Evolutionary conservation across 2,329 filamentous ascomycete species (phyloP).

Genomic region (Helotiales sp.): DNA sequence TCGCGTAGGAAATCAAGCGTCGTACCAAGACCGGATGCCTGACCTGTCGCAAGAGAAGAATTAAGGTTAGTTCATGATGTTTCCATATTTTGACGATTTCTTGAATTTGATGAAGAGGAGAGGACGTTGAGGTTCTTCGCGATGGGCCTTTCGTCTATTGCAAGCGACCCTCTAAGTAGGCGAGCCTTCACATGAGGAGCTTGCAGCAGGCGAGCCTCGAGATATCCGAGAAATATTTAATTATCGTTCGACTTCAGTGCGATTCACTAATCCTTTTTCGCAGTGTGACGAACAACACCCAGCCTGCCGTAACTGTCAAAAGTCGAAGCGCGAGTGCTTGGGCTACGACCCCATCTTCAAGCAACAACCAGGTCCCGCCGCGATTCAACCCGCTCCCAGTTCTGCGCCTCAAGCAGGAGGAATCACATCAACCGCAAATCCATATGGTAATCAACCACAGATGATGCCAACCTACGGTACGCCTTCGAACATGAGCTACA

Average conservation of each 20-base stretch:
- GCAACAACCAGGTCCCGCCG: conserved; percentile 63
- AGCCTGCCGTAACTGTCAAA: conserved; percentile 85
- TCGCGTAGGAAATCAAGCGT: conserved; percentile 66
- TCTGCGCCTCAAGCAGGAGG: conserved; percentile 30
- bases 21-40: conserved; percentile 74
- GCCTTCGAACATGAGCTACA: conserved; percentile 30
- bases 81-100: conserved; percentile 21
- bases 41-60: conserved; percentile 65
- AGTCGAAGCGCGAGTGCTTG: conserved; percentile 83
- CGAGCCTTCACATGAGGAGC: conserved; percentile 37
- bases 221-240: neutral
- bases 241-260: neutral
- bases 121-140: conserved; percentile 33
- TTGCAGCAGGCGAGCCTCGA: conserved; percentile 16
- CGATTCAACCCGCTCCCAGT: conserved; percentile 70
- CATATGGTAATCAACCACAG: conserved; percentile 48
- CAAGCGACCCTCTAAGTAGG: conserved; percentile 40
- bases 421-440: conserved; percentile 36
- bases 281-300: conserved; percentile 97
- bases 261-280: conserved; percentile 27
- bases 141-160: conserved; percentile 36
- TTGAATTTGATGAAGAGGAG: conserved; percentile 22
- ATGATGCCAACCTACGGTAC: conserved; percentile 45
- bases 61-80: conserved; percentile 60
- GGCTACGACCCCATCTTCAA: conserved; percentile 90